A percentile compares a stretch with the other conserved stretches of the same genome.
These are phyloP conservation scores for Cyphellophora attinorum DNA, from an alignment of 2,329 filamentous ascomycete species.

Conservation along the genomic window DNA sequence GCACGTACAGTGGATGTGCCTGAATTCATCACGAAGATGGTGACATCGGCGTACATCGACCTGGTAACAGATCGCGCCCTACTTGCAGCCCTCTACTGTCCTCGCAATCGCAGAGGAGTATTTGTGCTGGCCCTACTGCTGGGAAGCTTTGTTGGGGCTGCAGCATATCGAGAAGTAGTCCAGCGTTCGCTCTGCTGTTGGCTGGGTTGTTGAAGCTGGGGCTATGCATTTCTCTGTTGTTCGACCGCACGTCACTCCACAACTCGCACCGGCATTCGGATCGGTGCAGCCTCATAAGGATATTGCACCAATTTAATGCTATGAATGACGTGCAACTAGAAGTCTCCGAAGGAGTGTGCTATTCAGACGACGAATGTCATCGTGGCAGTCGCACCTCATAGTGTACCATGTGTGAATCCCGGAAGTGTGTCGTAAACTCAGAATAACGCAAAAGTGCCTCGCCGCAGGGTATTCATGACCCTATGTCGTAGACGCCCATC, in stretches of 20 bases:
- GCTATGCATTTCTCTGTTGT: conserved; percentile 1
- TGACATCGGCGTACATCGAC: conserved; percentile 54
- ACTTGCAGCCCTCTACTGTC: conserved; percentile 28
- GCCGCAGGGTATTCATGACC: no score
- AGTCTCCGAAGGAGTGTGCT: conserved; percentile 1
- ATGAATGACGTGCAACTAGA: conserved; percentile 1
- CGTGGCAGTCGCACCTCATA: conserved; percentile 1
- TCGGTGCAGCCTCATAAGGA: conserved; percentile 1
- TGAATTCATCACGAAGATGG: conserved; percentile 57
- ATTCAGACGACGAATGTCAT: conserved; percentile 1
- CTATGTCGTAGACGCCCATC: no score
- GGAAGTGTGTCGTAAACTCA: no score
- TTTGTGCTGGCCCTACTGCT: conserved; percentile 41
- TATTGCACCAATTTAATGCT: conserved; percentile 1
- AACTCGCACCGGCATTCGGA: neutral
- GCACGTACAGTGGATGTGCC: conserved; percentile 45
- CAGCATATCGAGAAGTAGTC: conserved; percentile 7
- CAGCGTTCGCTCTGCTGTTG: conserved; percentile 1
- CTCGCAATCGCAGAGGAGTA: conserved; percentile 39
- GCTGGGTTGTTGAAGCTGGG: neutral
- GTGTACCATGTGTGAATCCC: no score
- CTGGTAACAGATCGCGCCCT: conserved; percentile 46
- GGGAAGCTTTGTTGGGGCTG: conserved; percentile 43
- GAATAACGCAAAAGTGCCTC: no score
- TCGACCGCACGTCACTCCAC: neutral